Percentiles rank a stretch among this genome's conserved stretches.
Evolutionary conservation across 257 asterid genomes (phyloP).

Genomic region (Euphrasia confusa): DNA sequence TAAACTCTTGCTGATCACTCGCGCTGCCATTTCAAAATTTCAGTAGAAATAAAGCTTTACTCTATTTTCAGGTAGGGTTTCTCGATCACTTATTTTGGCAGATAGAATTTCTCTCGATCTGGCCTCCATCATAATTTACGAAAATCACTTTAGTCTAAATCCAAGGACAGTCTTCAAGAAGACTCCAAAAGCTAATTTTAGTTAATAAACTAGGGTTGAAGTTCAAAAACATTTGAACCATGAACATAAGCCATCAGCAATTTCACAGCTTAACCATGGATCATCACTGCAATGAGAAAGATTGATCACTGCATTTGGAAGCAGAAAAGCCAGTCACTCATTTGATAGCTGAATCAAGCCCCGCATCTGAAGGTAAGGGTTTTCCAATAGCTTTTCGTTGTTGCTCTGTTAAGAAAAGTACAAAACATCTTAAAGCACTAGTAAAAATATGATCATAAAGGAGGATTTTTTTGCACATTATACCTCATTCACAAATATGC

Average conservation of each 20-base stretch:
- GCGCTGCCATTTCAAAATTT: slow-evolving; percentile 28
- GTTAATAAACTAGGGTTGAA: slow-evolving; percentile 16
- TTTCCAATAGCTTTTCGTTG: slow-evolving; percentile 98
- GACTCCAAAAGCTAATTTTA: slow-evolving; percentile 22
- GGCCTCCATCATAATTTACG: slow-evolving; percentile 19
- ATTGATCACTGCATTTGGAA: slow-evolving; percentile 34
- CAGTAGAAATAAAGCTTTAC: slow-evolving; percentile 21
- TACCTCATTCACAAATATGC: slow-evolving; percentile 17
- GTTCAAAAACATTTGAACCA: slow-evolving; percentile 15
- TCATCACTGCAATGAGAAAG: slow-evolving; percentile 17
- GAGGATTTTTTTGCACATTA: slow-evolving; percentile 9
- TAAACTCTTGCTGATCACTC: slow-evolving; percentile 26
- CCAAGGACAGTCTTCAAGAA: slow-evolving; percentile 22
- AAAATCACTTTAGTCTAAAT: slow-evolving; percentile 24
- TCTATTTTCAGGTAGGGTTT: slow-evolving; percentile 24
- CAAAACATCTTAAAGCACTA: slow-evolving; percentile 24
- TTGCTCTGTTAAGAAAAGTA: slow-evolving; percentile 70
- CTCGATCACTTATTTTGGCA: slow-evolving; percentile 24
- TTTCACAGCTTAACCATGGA: slow-evolving; percentile 19
- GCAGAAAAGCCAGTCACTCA: slow-evolving; percentile 41
- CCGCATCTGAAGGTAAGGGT: slow-evolving; percentile 99
- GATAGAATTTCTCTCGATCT: slow-evolving; percentile 18
- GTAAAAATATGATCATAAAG: slow-evolving; percentile 19
- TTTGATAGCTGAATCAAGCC: slow-evolving; percentile 88
- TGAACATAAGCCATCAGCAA: slow-evolving; percentile 21